Percentiles rank a stretch among this genome's conserved stretches.
Evolutionary conservation across 2,329 filamentous ascomycete species (phyloP).

Genomic region (Huntiella moniliformis): DNA sequence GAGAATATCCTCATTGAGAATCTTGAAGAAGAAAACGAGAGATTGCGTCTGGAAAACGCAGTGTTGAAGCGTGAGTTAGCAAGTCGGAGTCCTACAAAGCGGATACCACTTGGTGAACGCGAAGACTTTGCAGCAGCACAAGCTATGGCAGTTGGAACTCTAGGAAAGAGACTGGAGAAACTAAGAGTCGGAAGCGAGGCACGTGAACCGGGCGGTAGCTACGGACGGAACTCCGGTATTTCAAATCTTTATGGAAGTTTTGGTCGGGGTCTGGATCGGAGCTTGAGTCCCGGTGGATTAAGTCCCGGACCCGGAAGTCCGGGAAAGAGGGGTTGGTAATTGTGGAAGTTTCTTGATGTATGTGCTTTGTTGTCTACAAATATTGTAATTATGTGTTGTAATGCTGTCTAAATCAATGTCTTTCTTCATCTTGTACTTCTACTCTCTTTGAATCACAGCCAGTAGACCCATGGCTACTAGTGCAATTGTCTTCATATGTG

Average conservation of each 20-base stretch:
- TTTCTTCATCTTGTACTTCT: constrained; percentile 12
- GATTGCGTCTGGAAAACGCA: constrained; percentile 44
- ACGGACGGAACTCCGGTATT: neutral
- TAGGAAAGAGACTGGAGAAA: constrained; percentile 7
- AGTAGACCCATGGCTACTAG: constrained; percentile 86
- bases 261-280: neutral
- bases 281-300: constrained; percentile 3
- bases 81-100: constrained; percentile 43
- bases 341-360: no score
- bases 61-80: constrained; percentile 47
- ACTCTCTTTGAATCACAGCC: constrained; percentile 85
- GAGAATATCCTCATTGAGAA: constrained; percentile 44
- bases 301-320: constrained; percentile 4
- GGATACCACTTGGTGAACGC: constrained; percentile 34
- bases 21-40: constrained; percentile 52
- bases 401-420: neutral
- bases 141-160: constrained; percentile 5
- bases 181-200: constrained; percentile 1
- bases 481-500: constrained; percentile 92
- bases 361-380: neutral
- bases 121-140: constrained; percentile 23
- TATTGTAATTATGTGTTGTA: neutral
- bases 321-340: no score
- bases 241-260: neutral
- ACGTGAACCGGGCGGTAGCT: neutral